Conservation (phyloP, 1,284 basidiomycete genomes). For the Microbotryum lychnidis-dioicae region DNA sequence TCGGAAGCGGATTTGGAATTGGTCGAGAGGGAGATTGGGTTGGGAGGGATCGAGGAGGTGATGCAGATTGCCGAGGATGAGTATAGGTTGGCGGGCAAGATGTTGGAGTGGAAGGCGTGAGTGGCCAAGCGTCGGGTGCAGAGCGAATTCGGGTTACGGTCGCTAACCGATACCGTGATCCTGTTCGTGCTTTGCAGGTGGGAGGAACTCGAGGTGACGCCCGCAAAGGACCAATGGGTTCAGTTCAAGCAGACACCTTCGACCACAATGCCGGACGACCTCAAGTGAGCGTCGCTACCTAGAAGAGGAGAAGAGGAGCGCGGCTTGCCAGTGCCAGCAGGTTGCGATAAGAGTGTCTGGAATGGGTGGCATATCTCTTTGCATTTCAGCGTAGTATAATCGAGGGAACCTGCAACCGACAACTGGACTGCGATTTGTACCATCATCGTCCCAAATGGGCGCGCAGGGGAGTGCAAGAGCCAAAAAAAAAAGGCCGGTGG, state of each 20-base stretch:
- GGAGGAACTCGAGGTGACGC: constrained; percentile 59
- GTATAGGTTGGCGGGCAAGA: constrained; percentile 65
- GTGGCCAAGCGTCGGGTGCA: constrained; percentile 40
- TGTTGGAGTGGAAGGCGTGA: constrained; percentile 94
- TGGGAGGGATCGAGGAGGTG: constrained; percentile 75
- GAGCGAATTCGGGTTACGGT: neutral
- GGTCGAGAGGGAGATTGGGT: constrained; percentile 63
- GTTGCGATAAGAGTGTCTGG: too few relatives aligned
- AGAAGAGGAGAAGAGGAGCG: too few relatives aligned
- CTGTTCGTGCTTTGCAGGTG: constrained; percentile 49
- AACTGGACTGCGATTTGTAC: too few relatives aligned
- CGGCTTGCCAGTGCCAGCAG: too few relatives aligned
- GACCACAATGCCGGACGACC: constrained; percentile 30
- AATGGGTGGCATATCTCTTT: too few relatives aligned
- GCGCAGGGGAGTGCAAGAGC: neutral
- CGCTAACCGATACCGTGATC: neutral
- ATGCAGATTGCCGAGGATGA: constrained; percentile 78
- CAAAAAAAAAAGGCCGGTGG: neutral
- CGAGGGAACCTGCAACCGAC: too few relatives aligned
- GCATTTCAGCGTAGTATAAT: too few relatives aligned
- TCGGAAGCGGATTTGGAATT: constrained; percentile 48
- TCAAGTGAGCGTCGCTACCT: too few relatives aligned
- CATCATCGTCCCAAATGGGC: neutral
- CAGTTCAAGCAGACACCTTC: constrained; percentile 48
- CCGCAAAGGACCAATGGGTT: constrained; percentile 64